A percentile compares a stretch with the other conserved stretches of the same genome.
Conservation (phyloP, 2,329 filamentous ascomycete genomes). For the Niveomyces coronatus region DNA sequence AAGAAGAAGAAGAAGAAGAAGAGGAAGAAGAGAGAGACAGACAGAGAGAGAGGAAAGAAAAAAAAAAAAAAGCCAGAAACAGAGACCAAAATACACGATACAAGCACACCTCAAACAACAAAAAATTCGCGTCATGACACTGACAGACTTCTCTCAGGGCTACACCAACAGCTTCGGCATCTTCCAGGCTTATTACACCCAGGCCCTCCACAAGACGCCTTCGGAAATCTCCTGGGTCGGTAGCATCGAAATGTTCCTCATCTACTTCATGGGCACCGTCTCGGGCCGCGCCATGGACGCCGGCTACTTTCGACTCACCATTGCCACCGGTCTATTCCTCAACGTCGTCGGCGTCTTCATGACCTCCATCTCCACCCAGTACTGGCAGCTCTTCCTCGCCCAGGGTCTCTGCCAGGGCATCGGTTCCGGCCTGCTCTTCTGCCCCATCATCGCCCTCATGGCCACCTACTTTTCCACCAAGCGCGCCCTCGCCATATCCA, state of each 20-base stretch:
- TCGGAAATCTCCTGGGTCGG: constrained; percentile 38
- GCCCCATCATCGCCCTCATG: constrained; percentile 52
- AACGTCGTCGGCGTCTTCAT: constrained; percentile 38
- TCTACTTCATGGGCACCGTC: constrained; percentile 44
- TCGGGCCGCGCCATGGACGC: constrained; percentile 44
- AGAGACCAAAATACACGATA: too few relatives aligned
- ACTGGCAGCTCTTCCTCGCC: constrained; percentile 47
- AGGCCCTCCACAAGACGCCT: too few relatives aligned
- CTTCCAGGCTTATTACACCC: constrained; percentile 43
- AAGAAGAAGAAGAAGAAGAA: too few relatives aligned
- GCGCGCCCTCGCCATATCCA: constrained; percentile 49
- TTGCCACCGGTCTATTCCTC: constrained; percentile 30
- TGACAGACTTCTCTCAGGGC: too few relatives aligned
- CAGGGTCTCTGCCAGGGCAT: constrained; percentile 49
- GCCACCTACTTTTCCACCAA: constrained; percentile 54
- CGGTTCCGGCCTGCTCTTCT: constrained; percentile 53
- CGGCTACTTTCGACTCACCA: constrained; percentile 37
- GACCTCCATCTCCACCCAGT: constrained; percentile 33
- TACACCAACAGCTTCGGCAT: constrained; percentile 47
- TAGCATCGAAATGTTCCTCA: constrained; percentile 41
- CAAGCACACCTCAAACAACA: too few relatives aligned
- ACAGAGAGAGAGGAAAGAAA: too few relatives aligned
- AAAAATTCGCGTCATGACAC: too few relatives aligned
- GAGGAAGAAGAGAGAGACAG: too few relatives aligned
- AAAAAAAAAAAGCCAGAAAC: too few relatives aligned